Base-by-base conservation (phyloP, 345 rosid species). In the Salix viminalis region DNA sequence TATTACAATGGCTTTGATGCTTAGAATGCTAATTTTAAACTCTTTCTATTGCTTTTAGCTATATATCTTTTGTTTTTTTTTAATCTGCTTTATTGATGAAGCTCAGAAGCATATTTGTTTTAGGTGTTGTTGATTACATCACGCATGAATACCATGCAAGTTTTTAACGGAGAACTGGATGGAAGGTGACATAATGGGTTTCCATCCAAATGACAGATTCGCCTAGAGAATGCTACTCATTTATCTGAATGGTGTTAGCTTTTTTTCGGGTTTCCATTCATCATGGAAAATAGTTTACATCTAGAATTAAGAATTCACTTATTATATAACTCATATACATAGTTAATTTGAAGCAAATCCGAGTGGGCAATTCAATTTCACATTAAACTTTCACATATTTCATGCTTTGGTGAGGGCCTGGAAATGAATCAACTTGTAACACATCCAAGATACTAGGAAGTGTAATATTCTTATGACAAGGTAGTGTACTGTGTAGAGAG, bases 401-500 rank as follows among this genome's bases (percentile, higher is more conserved):
- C 9, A 58, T 58, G 62, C 28, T 11, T n/a, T 58, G 64, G 64
- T 9, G 28, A 58, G 64, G 24, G 28, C 24, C 64, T 58, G 28
- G 28, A 58, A 58, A 58, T 23, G 28, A 58, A n/a, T 58, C n/a
- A 58, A 58, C 28, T 58, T 12, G 26, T 10, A 23, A 23, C 24
- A 10, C 24, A 12, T 10, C 24, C 64, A 58, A 1, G 24, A 12
- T 58, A 10, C 10, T 24, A 10, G 64, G 28, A 5, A 58, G 14
- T n/a, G 28, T 23, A 9, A 24, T 58, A 58, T 58, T 58, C 64
- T 23, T 3, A 23, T 58, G 26, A 5, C 23, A 58, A 52, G 64
- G 64, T 74, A 34, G 50, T 13, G 36, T 61, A 58, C 12, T 56
- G 28, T 23, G 62, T 23, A 58, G 30, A 73, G 71, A 83, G 36